Evolutionary conservation across 257 asterid genomes (phyloP).

Genomic region (Capsicum chinense): DNA sequence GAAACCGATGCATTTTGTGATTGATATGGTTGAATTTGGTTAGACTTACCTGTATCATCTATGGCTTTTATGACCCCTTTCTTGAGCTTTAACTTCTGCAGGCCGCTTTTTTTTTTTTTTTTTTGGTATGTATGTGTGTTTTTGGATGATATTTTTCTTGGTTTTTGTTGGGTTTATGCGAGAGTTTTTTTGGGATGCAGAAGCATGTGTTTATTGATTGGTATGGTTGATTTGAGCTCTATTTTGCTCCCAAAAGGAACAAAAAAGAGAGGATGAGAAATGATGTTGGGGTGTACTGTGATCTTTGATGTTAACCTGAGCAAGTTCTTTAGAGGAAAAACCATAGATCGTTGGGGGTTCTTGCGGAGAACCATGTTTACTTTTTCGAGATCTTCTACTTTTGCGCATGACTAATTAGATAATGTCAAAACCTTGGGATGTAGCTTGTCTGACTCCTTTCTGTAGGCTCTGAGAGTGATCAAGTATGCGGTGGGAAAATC

Average conservation of each 20-base stretch:
- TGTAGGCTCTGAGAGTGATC: conserved; percentile 83
- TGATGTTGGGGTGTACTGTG: background rate
- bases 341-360: background rate
- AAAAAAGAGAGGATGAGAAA: background rate
- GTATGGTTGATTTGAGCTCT: background rate
- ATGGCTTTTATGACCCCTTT: background rate
- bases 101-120: no score
- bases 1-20: background rate
- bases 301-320: background rate
- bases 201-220: background rate
- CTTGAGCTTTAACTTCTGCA: background rate
- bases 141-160: background rate
- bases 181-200: background rate
- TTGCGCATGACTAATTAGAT: background rate
- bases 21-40: background rate
- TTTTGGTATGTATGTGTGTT: no score
- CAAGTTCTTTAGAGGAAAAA: background rate
- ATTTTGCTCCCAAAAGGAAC: background rate
- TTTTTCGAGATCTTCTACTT: background rate
- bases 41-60: background rate
- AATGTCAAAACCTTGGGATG: background rate
- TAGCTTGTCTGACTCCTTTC: background rate
- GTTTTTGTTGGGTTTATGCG: background rate
- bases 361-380: background rate
- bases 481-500: conserved; percentile 95